A percentile compares a stretch with the other conserved stretches of the same genome.
These are phyloP conservation scores for Bimuria novae-zelandiae DNA, from an alignment of 2,329 filamentous ascomycete genomes.

Conservation along the genomic window DNA sequence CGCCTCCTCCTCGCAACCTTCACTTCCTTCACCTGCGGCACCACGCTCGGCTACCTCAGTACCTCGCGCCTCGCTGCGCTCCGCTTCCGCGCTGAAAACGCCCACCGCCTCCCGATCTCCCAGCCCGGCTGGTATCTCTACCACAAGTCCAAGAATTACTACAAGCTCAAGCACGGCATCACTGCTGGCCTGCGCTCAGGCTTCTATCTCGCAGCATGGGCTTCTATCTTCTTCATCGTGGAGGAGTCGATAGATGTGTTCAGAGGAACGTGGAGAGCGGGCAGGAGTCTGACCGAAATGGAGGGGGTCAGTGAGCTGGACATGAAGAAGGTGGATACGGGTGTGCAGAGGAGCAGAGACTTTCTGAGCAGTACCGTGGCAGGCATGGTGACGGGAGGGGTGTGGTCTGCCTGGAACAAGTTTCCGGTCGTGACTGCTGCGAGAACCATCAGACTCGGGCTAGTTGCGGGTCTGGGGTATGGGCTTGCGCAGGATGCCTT, in stretches of 20 bases:
- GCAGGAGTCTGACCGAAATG: slow-evolving; percentile 46
- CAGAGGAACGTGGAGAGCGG: slow-evolving; percentile 50
- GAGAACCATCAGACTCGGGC: slow-evolving; percentile 74
- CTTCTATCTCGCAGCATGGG: slow-evolving; percentile 71
- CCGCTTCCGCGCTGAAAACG: slow-evolving; percentile 93
- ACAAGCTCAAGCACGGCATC: slow-evolving; percentile 75
- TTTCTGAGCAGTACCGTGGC: slow-evolving; percentile 81
- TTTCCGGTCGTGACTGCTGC: slow-evolving; percentile 70
- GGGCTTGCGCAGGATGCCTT: slow-evolving; percentile 80
- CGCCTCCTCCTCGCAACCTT: slow-evolving; percentile 69
- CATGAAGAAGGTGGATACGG: slow-evolving; percentile 30
- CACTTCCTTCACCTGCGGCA: slow-evolving; percentile 70
- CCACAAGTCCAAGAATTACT: slow-evolving; percentile 97
- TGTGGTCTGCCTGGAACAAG: slow-evolving; percentile 83
- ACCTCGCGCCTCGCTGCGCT: slow-evolving; percentile 76
- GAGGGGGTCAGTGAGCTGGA: slow-evolving; percentile 43
- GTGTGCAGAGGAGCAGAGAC: slow-evolving; percentile 58
- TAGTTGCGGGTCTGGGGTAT: slow-evolving; percentile 78
- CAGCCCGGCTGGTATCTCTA: slow-evolving; percentile 96
- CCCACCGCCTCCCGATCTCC: slow-evolving; percentile 84
- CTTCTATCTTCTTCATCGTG: slow-evolving; percentile 74
- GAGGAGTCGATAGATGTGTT: slow-evolving; percentile 85
- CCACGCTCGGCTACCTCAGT: slow-evolving; percentile 55
- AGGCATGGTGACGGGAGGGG: slow-evolving; percentile 80
- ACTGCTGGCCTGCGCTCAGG: slow-evolving; percentile 80